Percentiles rank a stretch among this genome's conserved stretches.
Evolutionary conservation across 2,329 filamentous ascomycete species (phyloP).

Genomic region (Penicillium sp.): DNA sequence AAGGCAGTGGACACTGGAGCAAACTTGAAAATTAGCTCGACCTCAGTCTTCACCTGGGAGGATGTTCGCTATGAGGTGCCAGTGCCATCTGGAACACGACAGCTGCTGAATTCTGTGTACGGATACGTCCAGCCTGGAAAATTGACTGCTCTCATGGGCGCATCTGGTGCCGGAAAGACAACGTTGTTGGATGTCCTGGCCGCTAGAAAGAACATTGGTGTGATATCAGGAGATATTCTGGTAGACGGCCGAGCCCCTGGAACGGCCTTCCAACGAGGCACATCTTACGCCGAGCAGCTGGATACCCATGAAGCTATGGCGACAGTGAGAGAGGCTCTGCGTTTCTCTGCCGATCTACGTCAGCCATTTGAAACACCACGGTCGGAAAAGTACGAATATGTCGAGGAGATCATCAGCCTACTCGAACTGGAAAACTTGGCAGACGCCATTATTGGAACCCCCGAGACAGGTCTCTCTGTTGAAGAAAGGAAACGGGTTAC

Average conservation of each 20-base stretch:
- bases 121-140: slow-evolving; percentile 56
- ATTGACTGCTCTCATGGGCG: slow-evolving; percentile 56
- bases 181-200: slow-evolving; percentile 79
- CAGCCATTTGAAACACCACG: slow-evolving; percentile 62
- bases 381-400: slow-evolving; percentile 66
- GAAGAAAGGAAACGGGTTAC: slow-evolving; percentile 49
- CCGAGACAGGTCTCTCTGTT: slow-evolving; percentile 63
- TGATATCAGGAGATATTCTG: slow-evolving; percentile 65
- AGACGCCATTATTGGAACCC: slow-evolving; percentile 66
- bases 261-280: slow-evolving; percentile 65
- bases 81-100: slow-evolving; percentile 50
- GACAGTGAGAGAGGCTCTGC: slow-evolving; percentile 67
- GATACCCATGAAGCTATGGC: slow-evolving; percentile 66
- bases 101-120: slow-evolving; percentile 51
- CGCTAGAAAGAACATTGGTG: slow-evolving; percentile 65
- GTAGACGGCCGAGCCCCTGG: slow-evolving; percentile 63
- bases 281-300: slow-evolving; percentile 67
- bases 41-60: slow-evolving; percentile 60
- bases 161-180: slow-evolving; percentile 77
- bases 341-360: slow-evolving; percentile 67
- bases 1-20: slow-evolving; percentile 44
- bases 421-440: slow-evolving; percentile 68
- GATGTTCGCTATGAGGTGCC: slow-evolving; percentile 56
- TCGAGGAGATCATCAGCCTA: slow-evolving; percentile 67
- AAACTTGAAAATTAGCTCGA: slow-evolving; percentile 57